Evolutionary conservation across 805 yeast genomes (phyloP), one percentile per base, ranked within the genome.

Genomic region (Lachancea meyersii): DNA sequence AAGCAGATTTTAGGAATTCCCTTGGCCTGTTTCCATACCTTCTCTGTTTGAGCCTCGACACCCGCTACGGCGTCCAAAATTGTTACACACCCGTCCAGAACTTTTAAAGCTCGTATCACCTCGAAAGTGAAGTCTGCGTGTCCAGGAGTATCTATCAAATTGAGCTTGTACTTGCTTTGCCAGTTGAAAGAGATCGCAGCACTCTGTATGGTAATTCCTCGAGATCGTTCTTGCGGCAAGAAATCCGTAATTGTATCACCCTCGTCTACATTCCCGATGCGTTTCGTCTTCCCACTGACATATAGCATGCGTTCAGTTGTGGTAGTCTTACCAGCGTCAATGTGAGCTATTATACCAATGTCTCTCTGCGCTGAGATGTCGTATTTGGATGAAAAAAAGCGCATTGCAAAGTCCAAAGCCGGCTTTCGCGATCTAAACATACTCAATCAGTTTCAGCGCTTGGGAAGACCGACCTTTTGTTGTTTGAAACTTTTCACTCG

Each of bases 311-410:
- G 70, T 60, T 93, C 98, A 0, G 98, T 91, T 1, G 98, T 89
- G 1, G 98, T 93, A 3, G 98, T 93, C 63, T 93, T 93, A 0
- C 98, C 98, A 2, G 98, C 98, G 69, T 93, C 98, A 41, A 93
- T 93, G 60, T 93, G 98, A n/a, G 98, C 98, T 31, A 93, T 88
- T 53, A 93, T 87, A 1, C 98, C 98, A 26, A 93, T 86, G 63
- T 93, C 91, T 47, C 98, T 69, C 19, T 83, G 74, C 41, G 47
- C 53, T 5, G 55, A 45, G 1, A 57, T 39, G 21, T 45, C 49
- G 11, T 44, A 30, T 41, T 41, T 48, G 28, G 41, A 24, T 7
- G 41, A 30, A 37, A 28, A 31, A 20, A 13, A 31, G 21, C 45
- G 41, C 27, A n/a, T 21, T 22, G 11, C 22, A 17, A 19, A 9